phyloP scores from a whole-genome alignment of 164 flowering plant genomes.

The Tetrastigma voinierianum region DNA sequence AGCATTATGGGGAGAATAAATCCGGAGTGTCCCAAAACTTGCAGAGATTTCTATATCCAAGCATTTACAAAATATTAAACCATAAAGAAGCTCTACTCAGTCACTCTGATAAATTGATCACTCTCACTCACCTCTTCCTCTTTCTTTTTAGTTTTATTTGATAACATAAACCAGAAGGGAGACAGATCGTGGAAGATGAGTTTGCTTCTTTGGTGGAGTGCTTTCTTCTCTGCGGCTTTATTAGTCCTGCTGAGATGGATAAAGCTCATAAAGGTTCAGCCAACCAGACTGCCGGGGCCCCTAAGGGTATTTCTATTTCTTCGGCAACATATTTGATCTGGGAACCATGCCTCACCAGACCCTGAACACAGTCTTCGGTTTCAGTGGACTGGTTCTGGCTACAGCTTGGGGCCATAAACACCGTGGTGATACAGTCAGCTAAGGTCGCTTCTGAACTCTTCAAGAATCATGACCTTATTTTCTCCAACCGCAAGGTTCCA shows the following conservation, averaged over 20 bases:
- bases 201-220: too few species aligned
- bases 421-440: conserved; percentile 19
- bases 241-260: neutral
- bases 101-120: too few species aligned
- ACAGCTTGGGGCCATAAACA: conserved; percentile 14
- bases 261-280: neutral
- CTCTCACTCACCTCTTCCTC: too few species aligned
- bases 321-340: conserved; percentile 17
- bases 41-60: too few species aligned
- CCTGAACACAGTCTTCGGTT: conserved; percentile 3
- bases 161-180: too few species aligned
- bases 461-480: conserved; percentile 22
- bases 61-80: too few species aligned
- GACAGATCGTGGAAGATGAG: too few species aligned
- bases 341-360: conserved; percentile 17
- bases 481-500: conserved; percentile 11
- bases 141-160: too few species aligned
- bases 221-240: neutral
- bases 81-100: too few species aligned
- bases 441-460: conserved; percentile 24
- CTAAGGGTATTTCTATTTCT: neutral
- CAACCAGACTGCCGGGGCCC: neutral
- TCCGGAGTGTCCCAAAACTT: too few species aligned
- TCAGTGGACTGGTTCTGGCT: conserved; percentile 21
- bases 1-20: too few species aligned